Evolutionary conservation across 2,329 filamentous ascomycete species (phyloP), one percentile per base, ranked within the genome.

Genomic region (Venturia carpophila): DNA sequence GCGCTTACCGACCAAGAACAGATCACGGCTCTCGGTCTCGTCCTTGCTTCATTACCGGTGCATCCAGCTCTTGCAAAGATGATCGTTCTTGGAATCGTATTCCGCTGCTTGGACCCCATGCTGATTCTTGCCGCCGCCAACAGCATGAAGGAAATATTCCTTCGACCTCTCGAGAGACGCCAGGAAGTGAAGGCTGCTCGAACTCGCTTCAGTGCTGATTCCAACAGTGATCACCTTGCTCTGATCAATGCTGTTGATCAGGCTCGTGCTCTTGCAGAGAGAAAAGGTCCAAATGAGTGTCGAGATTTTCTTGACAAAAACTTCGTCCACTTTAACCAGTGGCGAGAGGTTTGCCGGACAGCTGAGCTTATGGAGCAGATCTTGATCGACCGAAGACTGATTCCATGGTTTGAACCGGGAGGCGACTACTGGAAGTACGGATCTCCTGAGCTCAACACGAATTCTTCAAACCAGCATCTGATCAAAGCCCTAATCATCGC

Each of bases 71-170:
- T 79, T 42, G 80, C 77, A 41, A 82, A 82, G 66, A 78, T 83
- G 76, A 75, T 83, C 62, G 64, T 82, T 27, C 71, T 83, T 15
- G 81, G 81, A 5, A 71, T 81, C 30, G 76, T 83, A 52, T 83
- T 83, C 72, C 75, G 76, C 45, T 83, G 81, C 68, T 72, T 83
- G 5, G 79, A 82, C 67, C 79, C 80, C 0, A 77, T 83, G 69
- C 68, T 83, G 37, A 76, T 82, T 41, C 68, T 80, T 5, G 79
- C 75, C 37, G 39, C 78, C 75, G 42, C 71, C 42, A 65, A 13
- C 27, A 43, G 43, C 42, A 13, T n/a, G n/a, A 30, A 60, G 19
- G 41, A 55, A 7, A 55, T 65, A 3, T 49, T 37, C 43, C 21
- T 73, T 45, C 68, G 74, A n/a, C 67, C 72, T n/a, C 61, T 73